phyloP scores from a whole-genome alignment of 495 filamentous ascomycete species.

The Bathelium albidoporum region DNA sequence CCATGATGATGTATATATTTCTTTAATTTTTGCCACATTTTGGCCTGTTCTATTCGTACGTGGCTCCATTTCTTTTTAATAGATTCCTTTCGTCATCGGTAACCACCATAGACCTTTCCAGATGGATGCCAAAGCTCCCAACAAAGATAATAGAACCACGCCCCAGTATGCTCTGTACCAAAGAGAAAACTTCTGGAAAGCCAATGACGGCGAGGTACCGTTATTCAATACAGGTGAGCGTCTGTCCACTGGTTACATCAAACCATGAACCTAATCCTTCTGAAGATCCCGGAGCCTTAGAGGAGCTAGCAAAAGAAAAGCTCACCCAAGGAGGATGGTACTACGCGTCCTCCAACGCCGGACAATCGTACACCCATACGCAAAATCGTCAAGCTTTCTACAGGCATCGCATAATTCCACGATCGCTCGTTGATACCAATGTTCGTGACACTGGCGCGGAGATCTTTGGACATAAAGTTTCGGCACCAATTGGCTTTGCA shows the following conservation, averaged over 20 bases:
- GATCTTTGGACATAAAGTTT: slow-evolving; percentile 53
- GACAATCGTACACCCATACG: slow-evolving; percentile 53
- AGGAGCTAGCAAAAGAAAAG: slow-evolving; percentile 46
- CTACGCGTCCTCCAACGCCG: slow-evolving; percentile 59
- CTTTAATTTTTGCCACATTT: background rate
- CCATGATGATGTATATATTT: background rate
- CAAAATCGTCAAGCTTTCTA: slow-evolving; percentile 61
- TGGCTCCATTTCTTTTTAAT: background rate
- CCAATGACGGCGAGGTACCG: slow-evolving; percentile 44
- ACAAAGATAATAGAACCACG: slow-evolving; percentile 44
- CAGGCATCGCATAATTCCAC: slow-evolving; percentile 55
- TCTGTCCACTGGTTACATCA: background rate
- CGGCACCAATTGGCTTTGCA: slow-evolving; percentile 53
- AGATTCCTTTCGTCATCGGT: background rate
- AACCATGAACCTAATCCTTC: background rate
- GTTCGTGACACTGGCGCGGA: slow-evolving; percentile 44
- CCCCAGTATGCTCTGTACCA: slow-evolving; percentile 55
- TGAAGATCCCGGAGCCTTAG: slow-evolving; percentile 46
- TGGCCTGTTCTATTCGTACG: background rate
- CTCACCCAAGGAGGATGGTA: slow-evolving; percentile 45
- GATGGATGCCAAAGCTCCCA: slow-evolving; percentile 47
- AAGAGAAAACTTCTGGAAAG: slow-evolving; percentile 49
- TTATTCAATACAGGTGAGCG: slow-evolving; percentile 45
- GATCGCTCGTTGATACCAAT: slow-evolving; percentile 52
- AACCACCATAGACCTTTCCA: background rate